phyloP scores from a whole-genome alignment of 2,329 filamentous ascomycete genomes.

The Penicillium concentricum region DNA sequence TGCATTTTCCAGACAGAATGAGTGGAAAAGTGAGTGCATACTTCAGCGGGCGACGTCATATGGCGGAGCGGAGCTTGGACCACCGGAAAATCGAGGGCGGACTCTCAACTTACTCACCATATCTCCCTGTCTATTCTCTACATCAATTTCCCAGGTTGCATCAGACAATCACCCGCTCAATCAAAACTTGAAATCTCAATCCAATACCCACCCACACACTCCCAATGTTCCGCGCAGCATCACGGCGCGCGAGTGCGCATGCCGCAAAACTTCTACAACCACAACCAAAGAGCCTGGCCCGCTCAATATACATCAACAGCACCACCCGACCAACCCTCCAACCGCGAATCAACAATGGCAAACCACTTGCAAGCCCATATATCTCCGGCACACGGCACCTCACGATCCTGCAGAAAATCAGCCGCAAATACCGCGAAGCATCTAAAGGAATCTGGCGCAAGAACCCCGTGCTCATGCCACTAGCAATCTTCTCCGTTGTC shows the following conservation, averaged over 20 bases:
- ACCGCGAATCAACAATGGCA: slow-evolving; percentile 5
- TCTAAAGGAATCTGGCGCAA: slow-evolving; percentile 43
- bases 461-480: slow-evolving; percentile 43
- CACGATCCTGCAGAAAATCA: slow-evolving; percentile 31
- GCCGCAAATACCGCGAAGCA: slow-evolving; percentile 36
- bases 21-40: background rate
- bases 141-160: background rate
- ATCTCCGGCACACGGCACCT: slow-evolving; percentile 21
- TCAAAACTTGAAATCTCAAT: background rate
- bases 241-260: slow-evolving; percentile 31
- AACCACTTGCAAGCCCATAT: background rate
- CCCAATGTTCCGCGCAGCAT: slow-evolving; percentile 29
- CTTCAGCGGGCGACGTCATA: slow-evolving; percentile 27
- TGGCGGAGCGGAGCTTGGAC: slow-evolving; percentile 29
- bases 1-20: background rate
- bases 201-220: background rate
- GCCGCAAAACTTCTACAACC: slow-evolving; percentile 18
- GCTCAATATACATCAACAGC: slow-evolving; percentile 22
- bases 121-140: background rate
- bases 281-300: slow-evolving; percentile 17
- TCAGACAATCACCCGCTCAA: background rate
- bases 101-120: slow-evolving; percentile 6
- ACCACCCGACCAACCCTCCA: slow-evolving; percentile 15
- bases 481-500: slow-evolving; percentile 41
- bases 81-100: slow-evolving; percentile 22